Percentiles rank a stretch among this genome's conserved stretches.
phyloP scores from a whole-genome alignment of 352 stramenopile species.

The Phytophthora sp. region DNA sequence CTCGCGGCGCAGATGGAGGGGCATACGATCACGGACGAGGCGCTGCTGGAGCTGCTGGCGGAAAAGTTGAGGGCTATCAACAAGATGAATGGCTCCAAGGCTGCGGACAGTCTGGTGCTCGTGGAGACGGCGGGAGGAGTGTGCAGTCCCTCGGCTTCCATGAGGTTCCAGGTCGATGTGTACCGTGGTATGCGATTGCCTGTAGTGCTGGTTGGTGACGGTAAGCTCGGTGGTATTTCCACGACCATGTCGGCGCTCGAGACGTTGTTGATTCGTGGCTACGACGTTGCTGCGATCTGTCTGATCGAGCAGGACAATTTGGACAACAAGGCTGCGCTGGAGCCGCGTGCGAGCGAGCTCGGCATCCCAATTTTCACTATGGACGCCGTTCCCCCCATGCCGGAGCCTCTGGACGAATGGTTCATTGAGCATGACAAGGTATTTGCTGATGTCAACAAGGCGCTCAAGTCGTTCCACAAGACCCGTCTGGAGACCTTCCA shows the following conservation, averaged over 20 bases:
- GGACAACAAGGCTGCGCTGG: slow-evolving; percentile 70
- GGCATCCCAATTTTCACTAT: slow-evolving; percentile 83
- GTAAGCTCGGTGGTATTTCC: slow-evolving; percentile 95
- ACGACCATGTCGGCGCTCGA: slow-evolving; percentile 94
- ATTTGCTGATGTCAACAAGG: slow-evolving; percentile 60
- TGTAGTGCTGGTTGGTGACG: slow-evolving; percentile 96
- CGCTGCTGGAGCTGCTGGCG: slow-evolving; percentile 81
- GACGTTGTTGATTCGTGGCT: slow-evolving; percentile 91
- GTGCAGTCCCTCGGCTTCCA: slow-evolving; percentile 87
- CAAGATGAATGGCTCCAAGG: slow-evolving; percentile 27
- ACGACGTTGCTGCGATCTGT: slow-evolving; percentile 88
- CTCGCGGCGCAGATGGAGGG: slow-evolving; percentile 90
- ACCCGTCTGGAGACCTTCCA: slow-evolving; percentile 58
- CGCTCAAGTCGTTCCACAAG: slow-evolving; percentile 64
- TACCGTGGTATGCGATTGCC: slow-evolving; percentile 91
- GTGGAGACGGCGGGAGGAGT: slow-evolving; percentile 97
- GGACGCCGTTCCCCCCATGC: slow-evolving; percentile 70
- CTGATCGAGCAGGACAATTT: slow-evolving; percentile 82
- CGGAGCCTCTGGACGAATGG: slow-evolving; percentile 77
- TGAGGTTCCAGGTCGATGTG: slow-evolving; percentile 93
- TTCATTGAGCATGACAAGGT: slow-evolving; percentile 50
- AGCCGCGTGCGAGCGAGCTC: slow-evolving; percentile 64
- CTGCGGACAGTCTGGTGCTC: slow-evolving; percentile 65
- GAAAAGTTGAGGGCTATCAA: slow-evolving; percentile 55
- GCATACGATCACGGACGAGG: slow-evolving; percentile 85